A percentile compares a stretch with the other conserved stretches of the same genome.
Conservation (phyloP, 805 yeast genomes). For the Saccharomycopsis amapae region DNA sequence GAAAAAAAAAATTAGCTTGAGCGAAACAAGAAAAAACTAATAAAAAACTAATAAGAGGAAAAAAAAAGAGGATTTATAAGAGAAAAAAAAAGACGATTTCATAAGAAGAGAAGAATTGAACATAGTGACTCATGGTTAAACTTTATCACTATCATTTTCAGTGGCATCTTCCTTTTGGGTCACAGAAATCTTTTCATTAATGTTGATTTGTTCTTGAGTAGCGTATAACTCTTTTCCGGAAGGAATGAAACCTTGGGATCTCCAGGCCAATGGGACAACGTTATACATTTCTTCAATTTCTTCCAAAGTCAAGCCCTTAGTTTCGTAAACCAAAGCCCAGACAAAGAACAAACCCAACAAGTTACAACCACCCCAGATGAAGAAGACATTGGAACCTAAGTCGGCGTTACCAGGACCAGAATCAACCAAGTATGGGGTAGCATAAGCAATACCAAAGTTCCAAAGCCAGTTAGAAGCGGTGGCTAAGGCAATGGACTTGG, state of each 20-base stretch:
- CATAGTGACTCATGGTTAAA: too few relatives aligned
- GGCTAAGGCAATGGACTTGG: slow-evolving; percentile 44
- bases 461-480: slow-evolving; percentile 39
- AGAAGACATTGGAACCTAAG: slow-evolving; percentile 67
- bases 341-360: slow-evolving; percentile 50
- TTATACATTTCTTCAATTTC: slow-evolving; percentile 63
- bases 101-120: too few relatives aligned
- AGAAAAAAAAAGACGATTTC: too few relatives aligned
- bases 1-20: too few relatives aligned
- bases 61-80: too few relatives aligned
- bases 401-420: slow-evolving; percentile 44
- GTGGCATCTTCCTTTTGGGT: too few relatives aligned
- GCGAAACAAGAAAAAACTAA: too few relatives aligned
- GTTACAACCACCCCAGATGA: slow-evolving; percentile 49
- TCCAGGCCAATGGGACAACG: slow-evolving; percentile 16
- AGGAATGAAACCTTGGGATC: slow-evolving; percentile 9
- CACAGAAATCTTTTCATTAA: too few relatives aligned
- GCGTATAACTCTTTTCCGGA: too few relatives aligned
- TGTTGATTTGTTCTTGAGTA: too few relatives aligned
- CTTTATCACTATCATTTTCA: too few relatives aligned
- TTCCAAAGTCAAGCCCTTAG: slow-evolving; percentile 62
- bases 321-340: slow-evolving; percentile 53
- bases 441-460: slow-evolving; percentile 45
- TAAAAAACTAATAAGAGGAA: too few relatives aligned
- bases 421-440: slow-evolving; percentile 43